Base-by-base conservation (phyloP, 2,329 filamentous ascomycete species). In the Xenoacremonium recifei region DNA sequence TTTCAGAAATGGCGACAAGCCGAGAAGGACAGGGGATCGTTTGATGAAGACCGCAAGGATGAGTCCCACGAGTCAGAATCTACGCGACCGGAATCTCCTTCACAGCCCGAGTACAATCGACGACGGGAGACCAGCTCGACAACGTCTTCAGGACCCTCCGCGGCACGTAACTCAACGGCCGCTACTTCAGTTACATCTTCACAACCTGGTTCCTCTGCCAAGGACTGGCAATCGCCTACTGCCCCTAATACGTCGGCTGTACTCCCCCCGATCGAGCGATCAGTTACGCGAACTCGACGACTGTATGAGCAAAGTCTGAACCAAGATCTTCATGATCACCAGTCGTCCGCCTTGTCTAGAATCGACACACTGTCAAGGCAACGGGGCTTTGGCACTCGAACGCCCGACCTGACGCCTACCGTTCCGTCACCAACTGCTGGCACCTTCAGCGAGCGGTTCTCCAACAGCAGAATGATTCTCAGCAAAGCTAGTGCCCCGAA, bases 111-210 rank as follows among this genome's bases (percentile, higher is more conserved):
- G 16, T 90, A 85, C 59, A 85, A 85, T 54, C 79, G 79, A 47
- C 88, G 92, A 51, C 77, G 91, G 19, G 89, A 90, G 50, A 96
- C 90, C 0, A 93, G 87, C 2, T 96, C 92, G 0, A 95, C 88
- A 0, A 85, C 83, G 6, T 93, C 89, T 0, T 84, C 80, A 0
- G 70, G 68, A 4, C 85, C 82, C 5, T 83, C 81, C 0, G 77
- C 83, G 29, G 79, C 80, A 19, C 83, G 88, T 20, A 84, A 81
- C 41, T 96, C 92, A 0, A 96, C 91, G 2, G 88, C 90, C 6
- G 90, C 89, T 3, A 96, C 90, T 0, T 96, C 92, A 0, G 73
- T 95, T 37, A 81, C 84, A n/a, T 95, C 90, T 1, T 61, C 63
- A 16, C 88, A 92, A 46, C 70, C 70, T 13, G 63, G 76, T 1